Evolutionary conservation across 78 protist species (phyloP), one percentile per base, ranked within the genome.

Genomic region (Protostelium mycophagum): DNA sequence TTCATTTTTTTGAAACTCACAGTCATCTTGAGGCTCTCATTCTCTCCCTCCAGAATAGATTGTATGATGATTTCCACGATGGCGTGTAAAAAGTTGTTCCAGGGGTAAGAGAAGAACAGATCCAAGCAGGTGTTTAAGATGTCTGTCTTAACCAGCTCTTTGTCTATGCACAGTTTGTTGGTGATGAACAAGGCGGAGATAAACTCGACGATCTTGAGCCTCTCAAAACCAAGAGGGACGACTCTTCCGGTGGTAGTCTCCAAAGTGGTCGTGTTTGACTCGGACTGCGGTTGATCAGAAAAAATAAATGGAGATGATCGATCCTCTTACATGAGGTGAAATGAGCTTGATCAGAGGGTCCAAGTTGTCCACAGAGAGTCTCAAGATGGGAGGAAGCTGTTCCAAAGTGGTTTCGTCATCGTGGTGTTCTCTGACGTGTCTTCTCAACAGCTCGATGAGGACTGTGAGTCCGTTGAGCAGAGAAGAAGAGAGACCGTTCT

Each of bases 81-180:
- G 37, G 92, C 90, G 89, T 92, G 94, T 28, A 92, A 91, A 5
- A 92, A 83, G 38, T 92, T 92, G 34, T 92, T 92, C 94, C 94
- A 92, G 16, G 91, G 94, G 84, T 92, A 92, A 34, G 83, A 83
- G 85, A 92, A 92, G 38, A 92, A 92, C 37, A 92, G 85, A 25
- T 92, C 94, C 88, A 92, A 88, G 37, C 94, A 92, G n/a, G 94
- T 83, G 38, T 91, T 83, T 34, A 92, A 84, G 34, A 92, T 89
- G 87, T 86, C 91, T 34, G 87, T 91, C 51, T 92, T 88, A 29
- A 92, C 87, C 85, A 92, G 84, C 88, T 92, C 87, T 85, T 89
- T 38, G 90, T 92, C 94, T 37, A 92, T 92, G 90, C 94, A 92
- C 90, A 92, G 87, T 87, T 92, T 87, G 87, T 91, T 91, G 37